phyloP scores from a whole-genome alignment of 345 rosid species.

The Triadica sebifera region DNA sequence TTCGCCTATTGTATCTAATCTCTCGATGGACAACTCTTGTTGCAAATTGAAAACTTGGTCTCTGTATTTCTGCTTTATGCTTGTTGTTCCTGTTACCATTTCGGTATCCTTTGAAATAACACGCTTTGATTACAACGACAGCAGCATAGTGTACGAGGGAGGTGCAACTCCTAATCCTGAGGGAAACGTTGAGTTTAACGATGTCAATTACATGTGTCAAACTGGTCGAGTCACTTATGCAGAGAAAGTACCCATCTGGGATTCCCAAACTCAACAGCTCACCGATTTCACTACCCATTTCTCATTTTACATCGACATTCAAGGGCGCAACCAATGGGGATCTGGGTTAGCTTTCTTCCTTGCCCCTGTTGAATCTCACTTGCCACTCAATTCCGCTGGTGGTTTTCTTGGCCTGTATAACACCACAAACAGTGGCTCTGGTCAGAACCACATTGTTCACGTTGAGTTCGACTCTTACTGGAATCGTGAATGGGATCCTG shows the following conservation, averaged over 20 bases:
- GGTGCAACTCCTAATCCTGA: slow-evolving; percentile 22
- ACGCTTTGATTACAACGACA: slow-evolving; percentile 7
- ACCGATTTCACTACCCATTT: slow-evolving; percentile 31
- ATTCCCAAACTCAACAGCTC: slow-evolving; percentile 15
- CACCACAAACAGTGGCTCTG: slow-evolving; percentile 6
- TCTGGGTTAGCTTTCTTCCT: slow-evolving; percentile 35
- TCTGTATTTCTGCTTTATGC: not conserved
- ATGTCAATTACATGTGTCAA: slow-evolving; percentile 13
- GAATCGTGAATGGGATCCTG: slow-evolving; percentile 33
- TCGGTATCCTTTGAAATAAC: slow-evolving; percentile 14
- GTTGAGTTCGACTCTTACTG: slow-evolving; percentile 26
- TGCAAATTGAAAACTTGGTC: too few relatives aligned
- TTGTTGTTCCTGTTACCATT: not conserved
- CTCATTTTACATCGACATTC: slow-evolving; percentile 18
- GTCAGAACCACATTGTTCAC: slow-evolving; percentile 16
- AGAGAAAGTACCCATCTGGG: slow-evolving; percentile 24
- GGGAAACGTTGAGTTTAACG: slow-evolving; percentile 21
- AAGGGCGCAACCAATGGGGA: not conserved
- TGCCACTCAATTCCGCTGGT: slow-evolving; percentile 27
- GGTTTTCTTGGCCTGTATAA: slow-evolving; percentile 34
- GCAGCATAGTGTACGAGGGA: slow-evolving; percentile 22
- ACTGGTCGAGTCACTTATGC: slow-evolving; percentile 30
- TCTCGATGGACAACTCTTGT: not conserved
- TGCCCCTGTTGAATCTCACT: slow-evolving; percentile 24
- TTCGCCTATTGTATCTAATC: too few relatives aligned